Conservation (phyloP, 2,329 filamentous ascomycete species). For the Botrytis hyacinthi region DNA sequence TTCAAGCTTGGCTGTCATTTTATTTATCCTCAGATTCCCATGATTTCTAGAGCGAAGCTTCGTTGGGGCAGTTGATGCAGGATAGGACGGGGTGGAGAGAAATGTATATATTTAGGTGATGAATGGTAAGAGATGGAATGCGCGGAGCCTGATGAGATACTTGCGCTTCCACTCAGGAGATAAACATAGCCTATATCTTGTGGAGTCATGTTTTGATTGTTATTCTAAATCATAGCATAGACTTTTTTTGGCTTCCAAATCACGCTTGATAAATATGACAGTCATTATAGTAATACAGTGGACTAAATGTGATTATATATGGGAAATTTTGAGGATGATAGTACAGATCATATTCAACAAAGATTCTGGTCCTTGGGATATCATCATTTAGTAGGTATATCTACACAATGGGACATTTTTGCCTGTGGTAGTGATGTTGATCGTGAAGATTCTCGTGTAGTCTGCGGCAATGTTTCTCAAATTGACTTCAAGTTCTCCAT, state of each 20-base stretch:
- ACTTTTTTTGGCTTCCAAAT: neutral
- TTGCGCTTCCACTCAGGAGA: neutral
- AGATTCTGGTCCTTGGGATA: neutral
- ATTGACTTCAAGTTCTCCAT: neutral
- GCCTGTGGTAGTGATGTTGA: neutral
- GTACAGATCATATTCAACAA: neutral
- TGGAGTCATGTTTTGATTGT: neutral
- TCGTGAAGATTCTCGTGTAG: neutral
- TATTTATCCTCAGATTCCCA: neutral
- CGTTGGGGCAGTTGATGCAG: neutral
- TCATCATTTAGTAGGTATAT: neutral
- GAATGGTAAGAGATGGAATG: neutral
- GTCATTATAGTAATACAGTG: neutral
- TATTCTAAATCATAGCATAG: neutral
- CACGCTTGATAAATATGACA: neutral
- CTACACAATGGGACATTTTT: neutral
- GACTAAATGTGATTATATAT: neutral
- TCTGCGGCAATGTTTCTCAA: neutral
- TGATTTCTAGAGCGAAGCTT: neutral
- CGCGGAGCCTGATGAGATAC: neutral
- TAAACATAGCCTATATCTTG: rapidly evolving
- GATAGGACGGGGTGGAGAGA: neutral
- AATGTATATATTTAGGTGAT: neutral
- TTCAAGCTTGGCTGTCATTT: neutral
- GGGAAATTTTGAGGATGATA: neutral